phyloP scores from a whole-genome alignment of 108 stramenopile genomes.

The Pseudonitzschia multiseries region DNA sequence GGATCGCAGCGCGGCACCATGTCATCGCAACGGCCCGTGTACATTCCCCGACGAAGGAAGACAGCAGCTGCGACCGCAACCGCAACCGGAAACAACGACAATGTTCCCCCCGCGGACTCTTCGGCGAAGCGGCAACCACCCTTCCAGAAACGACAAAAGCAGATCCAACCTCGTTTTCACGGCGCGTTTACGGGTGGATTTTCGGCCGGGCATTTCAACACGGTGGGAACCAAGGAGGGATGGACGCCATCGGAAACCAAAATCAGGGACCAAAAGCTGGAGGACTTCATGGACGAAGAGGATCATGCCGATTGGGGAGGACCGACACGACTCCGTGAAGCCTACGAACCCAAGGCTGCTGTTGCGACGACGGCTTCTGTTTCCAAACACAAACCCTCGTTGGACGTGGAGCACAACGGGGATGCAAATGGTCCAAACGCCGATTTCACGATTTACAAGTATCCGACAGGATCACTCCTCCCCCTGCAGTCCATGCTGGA shows the following conservation, averaged over 20 bases:
- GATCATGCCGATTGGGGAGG: constrained; percentile 64
- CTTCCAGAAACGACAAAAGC: constrained; percentile 3
- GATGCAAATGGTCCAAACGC: not conserved
- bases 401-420: not conserved
- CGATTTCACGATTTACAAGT: not conserved
- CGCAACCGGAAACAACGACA: not conserved
- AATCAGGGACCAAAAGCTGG: constrained; percentile 36
- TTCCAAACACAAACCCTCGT: no score
- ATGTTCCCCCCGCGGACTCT: not conserved
- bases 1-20: not conserved
- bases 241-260: constrained; percentile 59
- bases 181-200: constrained; percentile 86
- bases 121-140: not conserved
- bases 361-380: not conserved
- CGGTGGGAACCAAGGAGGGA: constrained; percentile 82
- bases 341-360: constrained; percentile 18
- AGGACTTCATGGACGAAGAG: constrained; percentile 69
- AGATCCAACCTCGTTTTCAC: constrained; percentile 41
- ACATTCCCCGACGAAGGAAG: not conserved
- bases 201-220: constrained; percentile 87
- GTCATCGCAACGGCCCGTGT: constrained; percentile 9
- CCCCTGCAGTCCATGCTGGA: constrained; percentile 9
- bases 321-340: constrained; percentile 36
- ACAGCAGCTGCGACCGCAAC: not conserved
- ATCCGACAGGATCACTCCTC: constrained; percentile 1